Percentiles rank a stretch among this genome's conserved stretches.
These are phyloP conservation scores for Sporothrix schenckii DNA, from an alignment of 2,329 filamentous ascomycete species.

Conservation along the genomic window DNA sequence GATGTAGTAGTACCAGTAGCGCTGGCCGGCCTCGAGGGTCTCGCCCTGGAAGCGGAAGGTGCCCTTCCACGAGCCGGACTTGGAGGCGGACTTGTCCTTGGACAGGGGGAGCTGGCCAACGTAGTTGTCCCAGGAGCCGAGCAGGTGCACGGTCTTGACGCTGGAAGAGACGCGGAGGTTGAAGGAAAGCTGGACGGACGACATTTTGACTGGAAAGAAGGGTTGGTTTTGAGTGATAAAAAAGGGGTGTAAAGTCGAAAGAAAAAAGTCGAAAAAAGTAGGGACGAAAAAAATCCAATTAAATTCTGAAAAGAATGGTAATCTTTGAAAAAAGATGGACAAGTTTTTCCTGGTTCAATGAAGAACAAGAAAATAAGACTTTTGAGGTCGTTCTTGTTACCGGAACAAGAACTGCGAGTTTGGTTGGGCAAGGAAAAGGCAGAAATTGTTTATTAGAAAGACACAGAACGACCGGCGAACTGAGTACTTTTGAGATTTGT, in stretches of 20 bases:
- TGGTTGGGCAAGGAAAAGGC: conserved; percentile 36
- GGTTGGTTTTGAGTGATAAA: conserved; percentile 36
- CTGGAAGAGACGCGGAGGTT: conserved; percentile 92
- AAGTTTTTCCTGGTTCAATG: conserved; percentile 17
- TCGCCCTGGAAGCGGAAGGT: conserved; percentile 92
- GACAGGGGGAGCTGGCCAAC: conserved; percentile 89
- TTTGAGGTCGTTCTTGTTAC: conserved; percentile 34
- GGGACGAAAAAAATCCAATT: not conserved
- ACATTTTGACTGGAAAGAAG: conserved; percentile 63
- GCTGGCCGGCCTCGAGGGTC: conserved; percentile 82
- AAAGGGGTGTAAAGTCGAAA: conserved; percentile 33
- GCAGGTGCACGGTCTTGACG: conserved; percentile 95
- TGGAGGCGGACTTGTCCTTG: conserved; percentile 79
- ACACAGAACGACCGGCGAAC: conserved; percentile 35
- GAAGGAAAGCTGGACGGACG: conserved; percentile 91
- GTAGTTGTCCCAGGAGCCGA: conserved; percentile 99
- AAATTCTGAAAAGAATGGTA: conserved; percentile 10
- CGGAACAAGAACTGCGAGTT: conserved; percentile 42
- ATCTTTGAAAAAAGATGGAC: conserved; percentile 22
- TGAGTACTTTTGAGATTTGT: conserved; percentile 28
- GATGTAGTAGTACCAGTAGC: conserved; percentile 99
- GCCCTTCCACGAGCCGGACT: conserved; percentile 90
- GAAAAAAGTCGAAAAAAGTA: not conserved
- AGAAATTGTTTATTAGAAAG: conserved; percentile 37
- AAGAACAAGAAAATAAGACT: conserved; percentile 30